A percentile compares a stretch with the other conserved stretches of the same genome.
Conservation (phyloP, 345 rosid genomes). For the Citrus glauca region DNA sequence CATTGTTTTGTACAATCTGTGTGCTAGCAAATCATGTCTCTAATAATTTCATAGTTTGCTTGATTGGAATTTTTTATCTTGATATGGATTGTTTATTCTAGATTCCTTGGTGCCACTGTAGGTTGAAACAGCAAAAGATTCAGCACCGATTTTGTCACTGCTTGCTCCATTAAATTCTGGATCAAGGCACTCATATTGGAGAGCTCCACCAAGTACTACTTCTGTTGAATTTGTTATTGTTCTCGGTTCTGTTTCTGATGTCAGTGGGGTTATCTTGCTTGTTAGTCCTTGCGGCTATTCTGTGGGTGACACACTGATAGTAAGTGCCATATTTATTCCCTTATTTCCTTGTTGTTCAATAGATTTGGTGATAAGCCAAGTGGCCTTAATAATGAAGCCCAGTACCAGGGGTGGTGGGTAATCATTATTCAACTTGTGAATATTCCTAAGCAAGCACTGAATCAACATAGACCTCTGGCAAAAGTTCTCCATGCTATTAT, state of each 20-base stretch:
- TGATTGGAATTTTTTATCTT: not conserved
- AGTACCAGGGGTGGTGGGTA: not conserved
- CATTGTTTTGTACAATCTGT: not conserved
- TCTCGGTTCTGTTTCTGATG: slow-evolving; percentile 75
- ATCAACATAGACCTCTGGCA: not conserved
- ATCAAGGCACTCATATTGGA: slow-evolving; percentile 66
- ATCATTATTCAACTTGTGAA: not conserved
- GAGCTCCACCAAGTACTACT: slow-evolving; percentile 63
- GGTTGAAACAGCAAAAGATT: slow-evolving; percentile 88
- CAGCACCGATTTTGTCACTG: slow-evolving; percentile 75
- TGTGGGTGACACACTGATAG: slow-evolving; percentile 68
- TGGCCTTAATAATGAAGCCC: not conserved
- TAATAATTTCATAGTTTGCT: not conserved
- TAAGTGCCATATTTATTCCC: slow-evolving; percentile 32
- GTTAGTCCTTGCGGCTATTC: slow-evolving; percentile 96
- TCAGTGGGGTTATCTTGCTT: slow-evolving; percentile 70
- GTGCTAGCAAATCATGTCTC: not conserved
- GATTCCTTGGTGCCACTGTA: slow-evolving; percentile 27
- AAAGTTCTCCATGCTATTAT: not conserved
- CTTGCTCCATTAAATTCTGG: slow-evolving; percentile 67
- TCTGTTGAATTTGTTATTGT: slow-evolving; percentile 65
- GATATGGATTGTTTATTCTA: slow-evolving; percentile 11
- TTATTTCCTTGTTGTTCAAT: slow-evolving; percentile 6
- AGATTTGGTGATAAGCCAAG: not conserved
- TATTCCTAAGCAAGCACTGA: not conserved